Evolutionary conservation across 1,139 yeast species (phyloP).

Genomic region (Lipomyces yarrowii): DNA sequence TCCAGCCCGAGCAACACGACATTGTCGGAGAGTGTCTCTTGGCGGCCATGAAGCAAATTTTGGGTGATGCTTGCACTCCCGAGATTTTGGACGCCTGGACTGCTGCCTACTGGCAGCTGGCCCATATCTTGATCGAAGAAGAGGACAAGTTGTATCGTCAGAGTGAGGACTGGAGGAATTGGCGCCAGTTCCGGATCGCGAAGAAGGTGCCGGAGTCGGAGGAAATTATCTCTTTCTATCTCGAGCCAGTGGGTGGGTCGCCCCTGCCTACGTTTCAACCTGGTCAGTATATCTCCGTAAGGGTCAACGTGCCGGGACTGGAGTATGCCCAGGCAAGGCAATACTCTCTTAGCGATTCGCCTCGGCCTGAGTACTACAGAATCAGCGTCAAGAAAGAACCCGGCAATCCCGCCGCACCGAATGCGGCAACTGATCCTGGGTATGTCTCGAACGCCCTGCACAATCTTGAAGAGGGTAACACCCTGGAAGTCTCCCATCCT

Average conservation of each 20-base stretch:
- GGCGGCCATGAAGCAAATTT: conserved; percentile 55
- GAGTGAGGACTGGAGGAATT: conserved; percentile 54
- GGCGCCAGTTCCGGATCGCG: conserved; percentile 54
- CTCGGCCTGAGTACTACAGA: conserved; percentile 48
- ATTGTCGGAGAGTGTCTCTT: conserved; percentile 62
- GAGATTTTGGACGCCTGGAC: conserved; percentile 67
- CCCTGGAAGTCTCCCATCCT: conserved; percentile 59
- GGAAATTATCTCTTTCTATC: conserved; percentile 56
- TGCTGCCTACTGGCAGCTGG: conserved; percentile 65
- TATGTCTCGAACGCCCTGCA: conserved; percentile 59
- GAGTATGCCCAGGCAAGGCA: conserved; percentile 47
- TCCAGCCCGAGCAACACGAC: conserved; percentile 65
- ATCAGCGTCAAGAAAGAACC: conserved; percentile 53
- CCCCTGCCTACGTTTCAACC: conserved; percentile 47
- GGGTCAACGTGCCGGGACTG: conserved; percentile 48
- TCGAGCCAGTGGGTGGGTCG: conserved; percentile 53
- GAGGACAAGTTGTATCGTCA: conserved; percentile 53
- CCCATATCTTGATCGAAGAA: conserved; percentile 59
- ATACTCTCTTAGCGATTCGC: conserved; percentile 52
- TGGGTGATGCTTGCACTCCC: conserved; percentile 57
- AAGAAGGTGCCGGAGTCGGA: conserved; percentile 50
- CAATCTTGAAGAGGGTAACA: conserved; percentile 55
- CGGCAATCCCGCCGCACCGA: neutral
- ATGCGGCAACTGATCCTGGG: conserved; percentile 48
- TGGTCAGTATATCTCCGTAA: conserved; percentile 65